phyloP scores from a whole-genome alignment of 148 eudicot genomes.

The Pharnaceum exiguum region DNA sequence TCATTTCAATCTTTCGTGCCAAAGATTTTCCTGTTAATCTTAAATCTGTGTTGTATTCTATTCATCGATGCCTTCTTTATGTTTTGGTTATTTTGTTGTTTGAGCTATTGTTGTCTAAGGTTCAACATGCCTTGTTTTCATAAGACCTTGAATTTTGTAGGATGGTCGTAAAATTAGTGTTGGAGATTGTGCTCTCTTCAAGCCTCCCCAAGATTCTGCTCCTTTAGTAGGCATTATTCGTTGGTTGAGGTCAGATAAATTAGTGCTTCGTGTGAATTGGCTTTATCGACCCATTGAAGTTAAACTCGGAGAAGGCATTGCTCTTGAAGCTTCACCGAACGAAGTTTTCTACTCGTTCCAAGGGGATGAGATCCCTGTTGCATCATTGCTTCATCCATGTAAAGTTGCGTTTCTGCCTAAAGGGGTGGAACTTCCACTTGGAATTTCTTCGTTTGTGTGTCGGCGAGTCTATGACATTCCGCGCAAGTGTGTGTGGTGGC shows the following conservation, averaged over 20 bases:
- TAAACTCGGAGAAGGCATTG: constrained; percentile 56
- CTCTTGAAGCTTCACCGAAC: constrained; percentile 79
- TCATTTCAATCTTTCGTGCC: too few relatives aligned
- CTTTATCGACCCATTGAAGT: constrained; percentile 80
- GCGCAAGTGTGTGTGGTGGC: constrained; percentile 86
- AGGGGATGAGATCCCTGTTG: constrained; percentile 85
- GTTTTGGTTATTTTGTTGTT: too few relatives aligned
- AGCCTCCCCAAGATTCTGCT: constrained; percentile 58
- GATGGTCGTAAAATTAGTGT: constrained; percentile 68
- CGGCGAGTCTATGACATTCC: constrained; percentile 79
- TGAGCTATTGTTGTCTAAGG: background rate
- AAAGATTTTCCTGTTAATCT: too few relatives aligned
- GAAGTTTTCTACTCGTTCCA: constrained; percentile 88
- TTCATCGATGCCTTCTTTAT: too few relatives aligned
- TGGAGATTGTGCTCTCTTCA: constrained; percentile 90
- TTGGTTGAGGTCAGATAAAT: constrained; percentile 29
- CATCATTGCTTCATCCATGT: constrained; percentile 90
- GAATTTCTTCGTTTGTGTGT: constrained; percentile 82
- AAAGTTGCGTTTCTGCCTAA: constrained; percentile 84
- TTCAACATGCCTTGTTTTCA: background rate
- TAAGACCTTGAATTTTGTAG: constrained; percentile 12
- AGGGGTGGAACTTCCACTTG: constrained; percentile 84
- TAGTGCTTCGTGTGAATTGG: constrained; percentile 65
- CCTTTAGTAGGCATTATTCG: constrained; percentile 78
- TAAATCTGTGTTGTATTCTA: too few relatives aligned